A percentile compares a stretch with the other conserved stretches of the same genome.
phyloP scores from a whole-genome alignment of 2,329 filamentous ascomycete genomes.

The Alternaria tenuissima region DNA sequence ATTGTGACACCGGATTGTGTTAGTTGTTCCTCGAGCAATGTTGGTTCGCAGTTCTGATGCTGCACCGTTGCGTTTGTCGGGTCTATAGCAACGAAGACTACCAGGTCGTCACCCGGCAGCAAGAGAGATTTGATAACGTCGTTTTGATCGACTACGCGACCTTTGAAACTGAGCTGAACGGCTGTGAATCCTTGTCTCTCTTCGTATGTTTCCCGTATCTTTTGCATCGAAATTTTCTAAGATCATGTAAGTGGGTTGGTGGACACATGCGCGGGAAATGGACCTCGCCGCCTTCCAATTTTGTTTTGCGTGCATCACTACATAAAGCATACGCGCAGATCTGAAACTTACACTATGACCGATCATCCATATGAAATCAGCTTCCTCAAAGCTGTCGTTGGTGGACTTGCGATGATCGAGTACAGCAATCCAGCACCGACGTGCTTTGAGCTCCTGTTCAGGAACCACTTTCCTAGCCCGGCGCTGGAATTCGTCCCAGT shows the following conservation, averaged over 20 bases:
- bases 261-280: not conserved
- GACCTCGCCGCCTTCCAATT: not conserved
- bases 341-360: constrained; percentile 37
- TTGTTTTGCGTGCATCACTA: not conserved
- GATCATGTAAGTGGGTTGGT: not conserved
- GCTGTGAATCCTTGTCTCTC: constrained; percentile 10
- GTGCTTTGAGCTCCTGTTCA: constrained; percentile 25
- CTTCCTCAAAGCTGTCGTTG: constrained; percentile 19
- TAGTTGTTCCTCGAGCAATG: not conserved
- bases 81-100: constrained; percentile 12
- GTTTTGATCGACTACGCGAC: constrained; percentile 1
- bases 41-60: not conserved
- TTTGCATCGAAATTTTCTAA: constrained; percentile 34
- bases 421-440: constrained; percentile 48
- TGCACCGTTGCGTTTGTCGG: not conserved
- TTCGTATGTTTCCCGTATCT: constrained; percentile 27
- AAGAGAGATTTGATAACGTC: constrained; percentile 16
- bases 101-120: constrained; percentile 6
- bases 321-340: not conserved
- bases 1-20: not conserved
- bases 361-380: constrained; percentile 50
- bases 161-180: constrained; percentile 30
- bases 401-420: constrained; percentile 31
- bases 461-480: constrained; percentile 29
- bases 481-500: constrained; percentile 33